Evolutionary conservation across 306 rosid genomes (phyloP), one percentile per base, ranked within the genome.

Genomic region (Castanea mollissima): DNA sequence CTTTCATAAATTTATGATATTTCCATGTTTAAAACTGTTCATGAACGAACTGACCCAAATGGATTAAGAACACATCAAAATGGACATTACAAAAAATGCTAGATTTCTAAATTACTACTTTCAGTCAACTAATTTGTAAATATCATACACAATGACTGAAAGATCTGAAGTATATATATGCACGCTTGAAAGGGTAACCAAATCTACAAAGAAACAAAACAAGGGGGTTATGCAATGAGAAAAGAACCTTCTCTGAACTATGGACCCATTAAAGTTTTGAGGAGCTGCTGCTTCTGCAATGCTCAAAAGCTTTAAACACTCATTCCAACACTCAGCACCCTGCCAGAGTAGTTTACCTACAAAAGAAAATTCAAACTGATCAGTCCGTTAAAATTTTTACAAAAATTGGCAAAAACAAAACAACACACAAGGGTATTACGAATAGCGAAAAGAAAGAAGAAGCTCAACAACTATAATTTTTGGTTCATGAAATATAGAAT

Each of bases 311-410:
- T 88, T 90, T 67, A 91, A 31, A 82, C 92, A 83, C 78, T 94
- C 99, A 32, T 79, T 80, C 99, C 99, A 94, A 89, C 95, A 94
- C 80, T 86, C 95, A 21, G 90, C 95, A 71, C 92, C 97, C 81
- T 86, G 85, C 93, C 94, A 91, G 21, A 94, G 90, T 75, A 83
- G 91, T 87, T 89, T 94, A 49, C 83, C 97, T 92, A 86, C 60
- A 18, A 75, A 21, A 65, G 6, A 35, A 16, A 70, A 19, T 25
- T 71, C 16, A 71, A 58, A 56, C 23, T 62, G 31, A 58, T 18
- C 11, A 2, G 15, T 58, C 21, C 11, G 5, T 7, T 19, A 11
- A 57, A 20, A 58, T 8, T n/a, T 58, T 25, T 20, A 3, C 10
- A 58, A 10, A 58, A 58, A n/a, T 19, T 41, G 12, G 46, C 11